Percentiles rank a stretch among this genome's conserved stretches.
Evolutionary conservation across 1,284 basidiomycete species (phyloP).

Genomic region (Cerioporus squamosus): DNA sequence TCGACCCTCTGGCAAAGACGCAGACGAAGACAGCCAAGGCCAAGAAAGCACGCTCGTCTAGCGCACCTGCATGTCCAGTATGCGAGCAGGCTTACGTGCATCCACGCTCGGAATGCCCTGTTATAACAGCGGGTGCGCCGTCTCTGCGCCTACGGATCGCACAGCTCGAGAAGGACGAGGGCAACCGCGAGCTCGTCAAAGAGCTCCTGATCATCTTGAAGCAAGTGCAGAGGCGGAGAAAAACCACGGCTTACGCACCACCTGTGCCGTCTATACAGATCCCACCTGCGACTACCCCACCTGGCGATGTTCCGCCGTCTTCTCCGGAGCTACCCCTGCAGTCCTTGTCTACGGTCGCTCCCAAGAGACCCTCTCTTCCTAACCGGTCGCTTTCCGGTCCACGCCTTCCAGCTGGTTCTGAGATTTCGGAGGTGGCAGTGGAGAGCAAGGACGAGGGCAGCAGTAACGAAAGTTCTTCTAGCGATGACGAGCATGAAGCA

Average conservation of each 20-base stretch:
- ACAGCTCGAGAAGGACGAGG: constrained; percentile 18
- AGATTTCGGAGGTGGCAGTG: constrained; percentile 34
- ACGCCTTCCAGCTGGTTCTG: constrained; percentile 30
- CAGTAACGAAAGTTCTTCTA: constrained; percentile 31
- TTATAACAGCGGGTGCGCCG: constrained; percentile 22
- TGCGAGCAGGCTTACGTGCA: constrained; percentile 24
- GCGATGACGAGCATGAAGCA: constrained; percentile 22
- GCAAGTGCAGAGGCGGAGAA: constrained; percentile 14
- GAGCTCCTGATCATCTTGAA: constrained; percentile 23
- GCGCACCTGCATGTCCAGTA: constrained; percentile 20
- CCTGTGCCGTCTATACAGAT: neutral
- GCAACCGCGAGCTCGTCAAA: constrained; percentile 15
- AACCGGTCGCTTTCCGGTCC: constrained; percentile 14
- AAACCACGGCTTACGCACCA: neutral
- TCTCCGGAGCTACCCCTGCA: constrained; percentile 9
- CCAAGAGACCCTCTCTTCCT: neutral
- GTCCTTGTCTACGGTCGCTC: neutral
- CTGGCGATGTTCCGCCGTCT: neutral
- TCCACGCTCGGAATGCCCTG: constrained; percentile 25
- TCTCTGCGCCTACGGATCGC: constrained; percentile 25
- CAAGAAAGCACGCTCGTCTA: constrained; percentile 14
- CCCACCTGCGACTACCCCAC: neutral
- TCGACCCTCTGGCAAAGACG: neutral
- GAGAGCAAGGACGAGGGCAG: constrained; percentile 35
- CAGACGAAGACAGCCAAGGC: neutral